Conservation (phyloP, 352 stramenopile species). For the Stephanocyclus meneghinianus region DNA sequence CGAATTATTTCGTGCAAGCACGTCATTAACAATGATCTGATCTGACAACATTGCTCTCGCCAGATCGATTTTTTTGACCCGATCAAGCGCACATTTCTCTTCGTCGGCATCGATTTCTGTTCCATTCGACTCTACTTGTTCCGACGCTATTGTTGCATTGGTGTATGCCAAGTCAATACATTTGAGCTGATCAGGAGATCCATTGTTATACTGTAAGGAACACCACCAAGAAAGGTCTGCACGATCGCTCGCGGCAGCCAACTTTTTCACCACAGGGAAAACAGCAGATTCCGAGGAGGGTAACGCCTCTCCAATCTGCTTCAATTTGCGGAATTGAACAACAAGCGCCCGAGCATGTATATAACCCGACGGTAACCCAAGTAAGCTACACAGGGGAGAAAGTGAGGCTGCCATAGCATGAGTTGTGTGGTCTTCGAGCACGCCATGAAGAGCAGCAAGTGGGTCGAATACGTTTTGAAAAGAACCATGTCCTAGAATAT, state of each 20-base stretch:
- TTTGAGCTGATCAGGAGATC: conserved; percentile 60
- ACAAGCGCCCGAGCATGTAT: conserved; percentile 72
- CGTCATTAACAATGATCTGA: conserved; percentile 61
- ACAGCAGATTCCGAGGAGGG: conserved; percentile 69
- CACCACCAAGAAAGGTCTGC: conserved; percentile 79
- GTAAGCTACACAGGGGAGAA: conserved; percentile 65
- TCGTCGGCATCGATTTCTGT: conserved; percentile 14
- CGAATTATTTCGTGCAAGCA: conserved; percentile 35
- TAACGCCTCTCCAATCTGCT: conserved; percentile 32
- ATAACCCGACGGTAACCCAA: conserved; percentile 74
- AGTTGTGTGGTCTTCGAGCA: conserved; percentile 48
- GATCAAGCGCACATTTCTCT: conserved; percentile 55
- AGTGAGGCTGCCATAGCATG: conserved; percentile 60
- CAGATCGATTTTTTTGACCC: conserved; percentile 65
- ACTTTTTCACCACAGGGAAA: conserved; percentile 62
- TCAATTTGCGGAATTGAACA: conserved; percentile 59
- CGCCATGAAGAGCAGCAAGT: conserved; percentile 57
- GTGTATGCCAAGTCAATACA: conserved; percentile 72
- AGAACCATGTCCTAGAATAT: conserved; percentile 49
- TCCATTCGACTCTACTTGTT: conserved; percentile 59
- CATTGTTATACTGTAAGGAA: conserved; percentile 56
- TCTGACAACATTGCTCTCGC: conserved; percentile 72
- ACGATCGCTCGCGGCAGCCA: conserved; percentile 59
- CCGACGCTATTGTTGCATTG: conserved; percentile 74
- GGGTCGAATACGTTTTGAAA: conserved; percentile 68